Evolutionary conservation across 169 alveolate genomes (phyloP).

Genomic region (Miamiensis avidus): DNA sequence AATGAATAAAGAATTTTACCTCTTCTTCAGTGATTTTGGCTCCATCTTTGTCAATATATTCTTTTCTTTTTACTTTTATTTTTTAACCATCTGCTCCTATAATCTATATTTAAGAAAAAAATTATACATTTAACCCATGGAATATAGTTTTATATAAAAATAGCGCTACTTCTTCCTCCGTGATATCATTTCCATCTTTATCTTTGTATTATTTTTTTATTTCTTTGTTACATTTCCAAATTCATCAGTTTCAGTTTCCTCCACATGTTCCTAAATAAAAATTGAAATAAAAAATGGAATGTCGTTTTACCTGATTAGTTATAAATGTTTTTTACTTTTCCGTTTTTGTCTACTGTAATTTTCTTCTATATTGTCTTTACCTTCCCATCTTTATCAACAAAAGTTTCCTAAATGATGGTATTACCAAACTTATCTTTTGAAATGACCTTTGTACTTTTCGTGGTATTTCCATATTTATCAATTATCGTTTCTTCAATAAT

Average conservation of each 20-base stretch:
- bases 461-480: slow-evolving; percentile 33
- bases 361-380: slow-evolving; percentile 5
- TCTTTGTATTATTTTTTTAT: slow-evolving; percentile 32
- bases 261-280: background rate
- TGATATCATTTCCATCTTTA: slow-evolving; percentile 43
- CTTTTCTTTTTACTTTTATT: slow-evolving; percentile 18
- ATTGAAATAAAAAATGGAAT: slow-evolving; percentile 2
- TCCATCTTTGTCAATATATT: slow-evolving; percentile 39
- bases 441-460: slow-evolving; percentile 1
- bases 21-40: slow-evolving; percentile 4
- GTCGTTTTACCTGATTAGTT: background rate
- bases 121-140: slow-evolving; percentile 10
- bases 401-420: slow-evolving; percentile 28
- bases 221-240: slow-evolving; percentile 28
- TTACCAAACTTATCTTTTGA: slow-evolving; percentile 40
- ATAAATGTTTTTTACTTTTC: slow-evolving; percentile 6
- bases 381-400: slow-evolving; percentile 20
- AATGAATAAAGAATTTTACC: background rate
- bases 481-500: slow-evolving; percentile 39
- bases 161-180: slow-evolving; percentile 11
- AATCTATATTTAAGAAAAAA: slow-evolving; percentile 23
- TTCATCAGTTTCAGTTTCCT: slow-evolving; percentile 24
- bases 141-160: too few relatives aligned
- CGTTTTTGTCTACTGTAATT: slow-evolving; percentile 11
- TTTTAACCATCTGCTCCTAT: slow-evolving; percentile 47